phyloP scores from a whole-genome alignment of 2,329 filamentous ascomycete species.

The Arthrobotrys pseudoclavata region DNA sequence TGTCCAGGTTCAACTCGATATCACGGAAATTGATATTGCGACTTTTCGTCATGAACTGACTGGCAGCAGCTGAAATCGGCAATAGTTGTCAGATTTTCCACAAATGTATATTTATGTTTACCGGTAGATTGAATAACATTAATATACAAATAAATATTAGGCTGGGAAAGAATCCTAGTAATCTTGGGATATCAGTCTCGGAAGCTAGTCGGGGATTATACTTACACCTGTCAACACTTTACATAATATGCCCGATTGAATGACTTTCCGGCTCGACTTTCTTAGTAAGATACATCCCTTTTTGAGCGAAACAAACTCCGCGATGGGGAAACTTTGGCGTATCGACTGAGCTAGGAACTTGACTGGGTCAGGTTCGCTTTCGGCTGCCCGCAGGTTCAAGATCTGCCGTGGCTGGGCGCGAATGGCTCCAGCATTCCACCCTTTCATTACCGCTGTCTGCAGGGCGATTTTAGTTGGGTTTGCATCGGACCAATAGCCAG shows the following conservation, averaged over 20 bases:
- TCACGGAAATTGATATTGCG: too few relatives aligned
- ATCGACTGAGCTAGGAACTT: background rate
- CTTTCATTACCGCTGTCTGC: constrained; percentile 30
- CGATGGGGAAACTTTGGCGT: background rate
- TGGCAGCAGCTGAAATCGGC: too few relatives aligned
- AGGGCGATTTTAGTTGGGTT: constrained; percentile 7
- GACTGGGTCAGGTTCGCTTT: background rate
- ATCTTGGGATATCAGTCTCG: too few relatives aligned
- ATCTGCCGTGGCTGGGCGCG: constrained; percentile 18
- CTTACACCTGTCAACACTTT: constrained; percentile 6
- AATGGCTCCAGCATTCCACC: constrained; percentile 19
- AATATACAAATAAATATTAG: too few relatives aligned
- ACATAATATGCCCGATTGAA: background rate
- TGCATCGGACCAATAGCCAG: background rate
- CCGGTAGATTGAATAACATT: too few relatives aligned
- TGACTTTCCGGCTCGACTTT: background rate
- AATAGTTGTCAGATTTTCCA: too few relatives aligned
- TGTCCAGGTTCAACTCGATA: too few relatives aligned
- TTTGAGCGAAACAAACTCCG: constrained; percentile 2
- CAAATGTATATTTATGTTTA: too few relatives aligned
- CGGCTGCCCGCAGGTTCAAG: background rate
- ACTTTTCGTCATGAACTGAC: too few relatives aligned
- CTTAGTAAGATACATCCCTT: background rate
- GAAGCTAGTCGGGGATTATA: background rate
- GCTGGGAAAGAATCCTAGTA: too few relatives aligned